phyloP scores from a whole-genome alignment of 129 eudicot species.

The Solidago caesia region DNA sequence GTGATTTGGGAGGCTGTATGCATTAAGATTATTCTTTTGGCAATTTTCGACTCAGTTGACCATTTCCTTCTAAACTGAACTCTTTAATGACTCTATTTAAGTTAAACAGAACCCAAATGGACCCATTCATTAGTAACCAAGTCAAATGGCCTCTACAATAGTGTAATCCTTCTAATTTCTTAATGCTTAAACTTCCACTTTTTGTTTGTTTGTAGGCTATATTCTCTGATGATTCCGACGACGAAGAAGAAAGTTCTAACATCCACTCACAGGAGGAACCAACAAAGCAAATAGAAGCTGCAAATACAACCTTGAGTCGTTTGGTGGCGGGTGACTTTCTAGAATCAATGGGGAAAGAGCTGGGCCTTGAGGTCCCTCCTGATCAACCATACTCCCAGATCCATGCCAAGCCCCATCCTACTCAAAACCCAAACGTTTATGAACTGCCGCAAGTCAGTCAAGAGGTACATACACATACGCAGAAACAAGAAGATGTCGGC shows the following conservation, averaged over 20 bases:
- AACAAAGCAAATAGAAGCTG: constrained; percentile 74
- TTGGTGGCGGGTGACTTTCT: constrained; percentile 93
- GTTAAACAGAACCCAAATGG: not conserved
- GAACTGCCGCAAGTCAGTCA: constrained; percentile 28
- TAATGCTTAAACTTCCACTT: not conserved
- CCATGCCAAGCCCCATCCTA: constrained; percentile 27
- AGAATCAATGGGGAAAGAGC: constrained; percentile 91
- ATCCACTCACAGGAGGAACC: constrained; percentile 53
- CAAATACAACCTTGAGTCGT: constrained; percentile 73
- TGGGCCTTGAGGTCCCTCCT: constrained; percentile 93
- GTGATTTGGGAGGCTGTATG: not conserved
- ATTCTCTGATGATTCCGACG: constrained; percentile 95
- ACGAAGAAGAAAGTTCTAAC: constrained; percentile 47
- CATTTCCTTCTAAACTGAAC: not conserved
- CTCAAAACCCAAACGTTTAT: constrained; percentile 31
- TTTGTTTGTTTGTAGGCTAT: constrained; percentile 63
- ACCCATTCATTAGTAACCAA: not conserved
- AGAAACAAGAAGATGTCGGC: constrained; percentile 8
- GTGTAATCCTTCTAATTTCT: not conserved
- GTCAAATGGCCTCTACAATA: not conserved
- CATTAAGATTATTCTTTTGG: not conserved
- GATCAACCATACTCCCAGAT: constrained; percentile 44
- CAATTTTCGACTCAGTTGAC: not conserved
- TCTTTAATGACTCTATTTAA: not conserved
- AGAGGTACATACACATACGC: not conserved